Percentiles rank a stretch among this genome's conserved stretches.
Conservation (phyloP, 768 basidiomycete genomes). For the Tephrocybe sp. region DNA sequence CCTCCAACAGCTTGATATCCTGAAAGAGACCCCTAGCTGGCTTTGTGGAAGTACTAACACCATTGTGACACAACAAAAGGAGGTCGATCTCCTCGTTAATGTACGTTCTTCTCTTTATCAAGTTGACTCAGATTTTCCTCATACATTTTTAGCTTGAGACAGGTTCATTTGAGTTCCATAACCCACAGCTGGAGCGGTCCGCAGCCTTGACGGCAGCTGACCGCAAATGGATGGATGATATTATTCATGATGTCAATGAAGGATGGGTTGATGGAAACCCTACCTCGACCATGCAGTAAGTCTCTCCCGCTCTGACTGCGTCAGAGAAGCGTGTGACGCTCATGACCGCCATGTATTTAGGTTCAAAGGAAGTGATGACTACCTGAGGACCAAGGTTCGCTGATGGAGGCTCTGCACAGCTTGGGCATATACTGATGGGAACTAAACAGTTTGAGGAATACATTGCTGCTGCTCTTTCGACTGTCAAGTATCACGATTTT, state of each 20-base stretch:
- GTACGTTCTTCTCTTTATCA: constrained; percentile 34
- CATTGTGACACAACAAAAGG: constrained; percentile 90
- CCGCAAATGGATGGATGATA: constrained; percentile 97
- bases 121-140: not conserved
- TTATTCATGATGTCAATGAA: constrained; percentile 82
- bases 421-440: not conserved
- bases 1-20: constrained; percentile 88
- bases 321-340: no score
- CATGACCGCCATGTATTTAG: constrained; percentile 42
- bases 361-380: constrained; percentile 96
- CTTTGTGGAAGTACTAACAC: constrained; percentile 94
- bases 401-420: not conserved
- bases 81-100: constrained; percentile 88
- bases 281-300: constrained; percentile 63
- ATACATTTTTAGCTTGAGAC: constrained; percentile 77
- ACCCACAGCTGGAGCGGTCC: constrained; percentile 74
- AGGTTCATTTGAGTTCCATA: constrained; percentile 81
- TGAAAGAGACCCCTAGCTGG: constrained; percentile 79
- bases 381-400: constrained; percentile 77
- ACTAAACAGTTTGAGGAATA: constrained; percentile 84
- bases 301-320: constrained; percentile 19
- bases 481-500: constrained; percentile 90
- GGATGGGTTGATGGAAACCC: constrained; percentile 71
- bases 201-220: constrained; percentile 87
- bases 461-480: constrained; percentile 80